Conservation (phyloP, 768 basidiomycete species). For the Mycena metata region DNA sequence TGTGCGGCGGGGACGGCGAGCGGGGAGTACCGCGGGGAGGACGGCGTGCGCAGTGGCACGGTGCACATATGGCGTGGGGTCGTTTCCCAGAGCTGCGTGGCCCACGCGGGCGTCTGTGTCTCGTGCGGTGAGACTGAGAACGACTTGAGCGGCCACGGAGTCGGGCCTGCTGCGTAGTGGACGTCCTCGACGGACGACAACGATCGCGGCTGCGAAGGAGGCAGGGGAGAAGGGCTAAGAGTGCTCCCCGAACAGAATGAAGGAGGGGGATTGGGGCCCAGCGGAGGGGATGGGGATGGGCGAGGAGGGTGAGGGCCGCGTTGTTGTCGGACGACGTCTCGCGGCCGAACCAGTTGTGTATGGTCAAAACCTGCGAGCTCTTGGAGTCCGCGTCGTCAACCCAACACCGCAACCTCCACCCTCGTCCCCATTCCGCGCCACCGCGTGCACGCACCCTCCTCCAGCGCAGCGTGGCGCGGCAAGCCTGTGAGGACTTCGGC, state of each 20-base stretch:
- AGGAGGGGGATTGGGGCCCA: conserved; percentile 59
- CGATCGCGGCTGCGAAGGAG: conserved; percentile 69
- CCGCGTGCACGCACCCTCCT: conserved; percentile 76
- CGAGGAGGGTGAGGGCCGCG: conserved; percentile 52
- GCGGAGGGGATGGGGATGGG: conserved; percentile 75
- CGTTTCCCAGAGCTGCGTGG: conserved; percentile 73
- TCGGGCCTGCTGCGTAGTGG: conserved; percentile 40
- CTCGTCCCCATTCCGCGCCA: conserved; percentile 88
- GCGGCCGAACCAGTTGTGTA: conserved; percentile 32
- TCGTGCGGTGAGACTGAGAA: conserved; percentile 67
- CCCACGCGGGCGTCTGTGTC: conserved; percentile 75
- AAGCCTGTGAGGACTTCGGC: conserved; percentile 77
- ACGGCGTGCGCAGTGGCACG: conserved; percentile 60
- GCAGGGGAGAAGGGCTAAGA: conserved; percentile 70
- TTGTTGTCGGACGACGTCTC: conserved; percentile 14
- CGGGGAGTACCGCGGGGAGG: conserved; percentile 62
- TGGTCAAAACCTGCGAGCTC: conserved; percentile 24
- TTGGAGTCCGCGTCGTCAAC: conserved; percentile 2
- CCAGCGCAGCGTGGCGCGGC: conserved; percentile 69
- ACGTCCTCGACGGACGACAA: conserved; percentile 63
- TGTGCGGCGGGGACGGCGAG: conserved; percentile 53
- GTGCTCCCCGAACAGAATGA: conserved; percentile 63
- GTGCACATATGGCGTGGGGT: conserved; percentile 53
- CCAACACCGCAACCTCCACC: conserved; percentile 65
- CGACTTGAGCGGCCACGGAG: conserved; percentile 61